Base-by-base conservation (phyloP, 2,329 filamentous ascomycete species). In the Penicillium sp. region DNA sequence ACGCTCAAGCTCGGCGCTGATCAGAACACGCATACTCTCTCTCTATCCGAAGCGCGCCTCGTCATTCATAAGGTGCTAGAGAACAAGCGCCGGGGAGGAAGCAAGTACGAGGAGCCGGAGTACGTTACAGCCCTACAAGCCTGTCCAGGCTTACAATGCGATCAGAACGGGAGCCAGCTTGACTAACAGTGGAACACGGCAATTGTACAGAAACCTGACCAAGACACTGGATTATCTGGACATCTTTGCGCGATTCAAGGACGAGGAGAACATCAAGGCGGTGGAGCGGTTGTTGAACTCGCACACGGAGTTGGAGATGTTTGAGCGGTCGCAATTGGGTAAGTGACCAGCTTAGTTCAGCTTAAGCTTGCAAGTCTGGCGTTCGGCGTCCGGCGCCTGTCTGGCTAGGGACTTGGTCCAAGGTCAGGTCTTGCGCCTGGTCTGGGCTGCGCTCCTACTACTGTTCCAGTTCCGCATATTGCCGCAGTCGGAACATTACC, bases 191-290 rank as follows among this genome's bases (percentile, higher is more conserved):
- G 30, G 49, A 6, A 28, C 52, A 4, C 30, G 25, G 22, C 16
- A 16, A 35, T 22, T 45, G 10, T 53, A 46, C 58, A 79, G 76
- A 54, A 93, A 93, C 77, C 84, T 97, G 59, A 88, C 87, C 65
- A 93, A 96, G 77, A 97, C 94, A 28, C 85, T 93, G 67, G 92
- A 93, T 73, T 98, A 99, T 79, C 87, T 98, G 57, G 93, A 97
- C 71, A 88, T 93, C 65, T 99, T 99, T 79, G 90, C 93, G 19
- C 91, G 95, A 38, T 98, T 98, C 85, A 96, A 97, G 81, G 89
- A 93, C 71, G 93, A 94, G 76, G 92, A 96, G 77, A 95, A 95
- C 68, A 91, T 97, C 73, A 91, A 97, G 80, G 91, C 92, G n/a
- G 92, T 98, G 35, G 93, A 96, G 79, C 87, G 92, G 61, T 82